Evolutionary conservation across 2,329 filamentous ascomycete genomes (phyloP).

Genomic region (Exophiala dermatitidis): DNA sequence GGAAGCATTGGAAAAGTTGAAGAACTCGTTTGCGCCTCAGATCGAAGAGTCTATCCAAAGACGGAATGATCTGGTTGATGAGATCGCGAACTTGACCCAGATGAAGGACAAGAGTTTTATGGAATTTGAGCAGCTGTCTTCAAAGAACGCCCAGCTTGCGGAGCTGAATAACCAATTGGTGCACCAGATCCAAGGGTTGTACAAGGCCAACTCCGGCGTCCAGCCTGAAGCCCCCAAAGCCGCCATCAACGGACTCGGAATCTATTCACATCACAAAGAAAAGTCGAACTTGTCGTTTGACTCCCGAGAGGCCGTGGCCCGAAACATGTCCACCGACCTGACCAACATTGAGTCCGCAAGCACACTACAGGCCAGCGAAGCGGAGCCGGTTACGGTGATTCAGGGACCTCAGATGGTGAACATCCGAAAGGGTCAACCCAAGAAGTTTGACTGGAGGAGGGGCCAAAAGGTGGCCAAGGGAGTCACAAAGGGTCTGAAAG

Average conservation of each 20-base stretch:
- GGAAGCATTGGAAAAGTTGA: constrained; percentile 58
- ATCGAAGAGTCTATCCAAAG: constrained; percentile 89
- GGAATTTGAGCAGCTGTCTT: constrained; percentile 90
- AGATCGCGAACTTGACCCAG: constrained; percentile 71
- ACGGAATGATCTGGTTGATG: constrained; percentile 73
- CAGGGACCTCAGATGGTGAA: constrained; percentile 88
- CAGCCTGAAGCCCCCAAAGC: constrained; percentile 38
- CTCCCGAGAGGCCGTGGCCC: constrained; percentile 37
- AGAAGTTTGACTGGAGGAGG: constrained; percentile 99
- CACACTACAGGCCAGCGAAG: constrained; percentile 59
- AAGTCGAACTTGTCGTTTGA: constrained; percentile 43
- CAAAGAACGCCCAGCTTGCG: constrained; percentile 87
- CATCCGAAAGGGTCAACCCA: constrained; percentile 85
- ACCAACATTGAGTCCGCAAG: constrained; percentile 54
- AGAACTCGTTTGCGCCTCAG: constrained; percentile 66
- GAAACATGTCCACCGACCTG: constrained; percentile 41
- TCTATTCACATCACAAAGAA: constrained; percentile 52
- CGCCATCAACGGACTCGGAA: constrained; percentile 53
- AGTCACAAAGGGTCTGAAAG: constrained; percentile 87
- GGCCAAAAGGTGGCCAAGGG: constrained; percentile 91
- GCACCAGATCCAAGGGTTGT: constrained; percentile 85
- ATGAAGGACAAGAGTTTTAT: constrained; percentile 89
- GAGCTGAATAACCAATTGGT: constrained; percentile 95
- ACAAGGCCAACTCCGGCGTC: constrained; percentile 65
- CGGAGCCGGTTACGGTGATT: constrained; percentile 51